phyloP scores from a whole-genome alignment of 768 basidiomycete species.

The Kondoa subrosea region DNA sequence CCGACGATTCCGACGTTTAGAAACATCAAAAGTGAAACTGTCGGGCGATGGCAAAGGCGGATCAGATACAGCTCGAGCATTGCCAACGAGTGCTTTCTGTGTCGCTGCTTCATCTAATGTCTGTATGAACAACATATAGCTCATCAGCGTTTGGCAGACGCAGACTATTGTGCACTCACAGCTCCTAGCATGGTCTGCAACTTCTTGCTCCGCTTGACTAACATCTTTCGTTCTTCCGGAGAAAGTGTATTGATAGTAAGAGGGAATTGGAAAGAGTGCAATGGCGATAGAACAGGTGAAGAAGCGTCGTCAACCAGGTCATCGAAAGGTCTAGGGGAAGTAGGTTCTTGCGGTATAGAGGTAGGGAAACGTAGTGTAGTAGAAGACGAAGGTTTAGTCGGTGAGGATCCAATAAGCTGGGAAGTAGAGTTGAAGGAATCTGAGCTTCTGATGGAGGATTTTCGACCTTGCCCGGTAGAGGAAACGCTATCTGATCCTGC shows the following conservation, averaged over 20 bases:
- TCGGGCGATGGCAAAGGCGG: not conserved
- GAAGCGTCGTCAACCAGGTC: not conserved
- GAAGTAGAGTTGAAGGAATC: not conserved
- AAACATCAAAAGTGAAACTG: not conserved
- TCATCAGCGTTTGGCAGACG: not conserved
- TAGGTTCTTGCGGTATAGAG: not conserved
- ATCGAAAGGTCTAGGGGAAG: conserved; percentile 4
- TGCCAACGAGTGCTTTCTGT: not conserved
- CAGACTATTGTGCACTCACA: conserved; percentile 11
- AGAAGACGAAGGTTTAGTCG: not conserved
- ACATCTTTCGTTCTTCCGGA: conserved; percentile 9
- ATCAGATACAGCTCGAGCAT: not conserved
- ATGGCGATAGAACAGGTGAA: not conserved
- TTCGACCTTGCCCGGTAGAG: not conserved
- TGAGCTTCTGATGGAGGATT: not conserved
- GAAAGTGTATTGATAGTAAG: conserved; percentile 14
- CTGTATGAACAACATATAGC: not conserved
- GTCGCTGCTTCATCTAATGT: not conserved
- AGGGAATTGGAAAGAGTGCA: not conserved
- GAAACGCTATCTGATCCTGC: not conserved
- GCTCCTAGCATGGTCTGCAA: conserved; percentile 19
- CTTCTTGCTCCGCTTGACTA: conserved; percentile 20
- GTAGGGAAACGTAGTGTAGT: not conserved
- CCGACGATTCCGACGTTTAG: not conserved
- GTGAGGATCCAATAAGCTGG: not conserved